Evolutionary conservation across 148 eudicot genomes (phyloP).

Genomic region (Camellia granthamiana): DNA sequence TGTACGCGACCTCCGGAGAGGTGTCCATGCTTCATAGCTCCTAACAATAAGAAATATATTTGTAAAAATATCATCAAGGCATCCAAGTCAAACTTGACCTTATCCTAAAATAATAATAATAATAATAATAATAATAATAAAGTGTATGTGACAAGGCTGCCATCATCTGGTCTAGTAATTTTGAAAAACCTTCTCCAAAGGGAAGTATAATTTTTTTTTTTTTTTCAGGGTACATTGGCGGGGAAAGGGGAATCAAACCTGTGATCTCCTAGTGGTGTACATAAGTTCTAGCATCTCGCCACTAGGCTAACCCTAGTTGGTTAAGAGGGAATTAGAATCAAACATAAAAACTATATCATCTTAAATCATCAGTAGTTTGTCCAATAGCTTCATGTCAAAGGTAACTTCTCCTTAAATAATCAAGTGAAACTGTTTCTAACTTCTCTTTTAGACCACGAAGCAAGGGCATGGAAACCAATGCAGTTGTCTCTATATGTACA

Average conservation of each 20-base stretch:
- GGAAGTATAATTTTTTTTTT: too few species aligned
- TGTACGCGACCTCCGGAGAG: too few species aligned
- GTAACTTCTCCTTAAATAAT: not conserved
- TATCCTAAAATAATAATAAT: not conserved
- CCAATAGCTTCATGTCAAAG: not conserved
- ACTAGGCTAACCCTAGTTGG: too few species aligned
- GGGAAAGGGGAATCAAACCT: too few species aligned
- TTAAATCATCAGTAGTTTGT: not conserved
- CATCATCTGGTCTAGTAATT: not conserved
- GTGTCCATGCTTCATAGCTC: not conserved
- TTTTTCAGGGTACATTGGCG: too few species aligned
- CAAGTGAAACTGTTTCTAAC: not conserved
- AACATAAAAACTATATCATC: not conserved
- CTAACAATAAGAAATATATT: not conserved
- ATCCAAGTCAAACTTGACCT: not conserved
- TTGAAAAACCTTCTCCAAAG: not conserved
- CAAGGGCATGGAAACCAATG: not conserved
- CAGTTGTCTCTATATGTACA: not conserved
- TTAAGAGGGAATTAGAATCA: too few species aligned
- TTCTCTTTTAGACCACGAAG: not conserved
- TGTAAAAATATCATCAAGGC: not conserved
- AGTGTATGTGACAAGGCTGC: not conserved
- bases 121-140: too few species aligned
- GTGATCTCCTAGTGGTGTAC: too few species aligned
- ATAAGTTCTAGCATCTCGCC: too few species aligned